Evolutionary conservation across 805 yeast genomes (phyloP).

Genomic region (Cyberlindnera meyerae): DNA sequence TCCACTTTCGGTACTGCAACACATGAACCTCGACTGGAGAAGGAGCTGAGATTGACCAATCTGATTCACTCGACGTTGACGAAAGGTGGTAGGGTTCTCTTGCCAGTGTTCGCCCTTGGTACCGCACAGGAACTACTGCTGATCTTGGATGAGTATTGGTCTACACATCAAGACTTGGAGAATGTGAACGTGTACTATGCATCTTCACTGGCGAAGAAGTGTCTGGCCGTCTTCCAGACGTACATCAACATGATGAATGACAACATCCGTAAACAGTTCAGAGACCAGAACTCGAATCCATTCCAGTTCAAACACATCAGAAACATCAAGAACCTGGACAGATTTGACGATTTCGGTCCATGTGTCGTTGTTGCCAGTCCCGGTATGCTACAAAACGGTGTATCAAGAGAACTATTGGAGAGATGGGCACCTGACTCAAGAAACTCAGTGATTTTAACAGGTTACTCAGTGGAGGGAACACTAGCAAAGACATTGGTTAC

Average conservation of each 20-base stretch:
- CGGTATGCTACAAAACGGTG: constrained; percentile 97
- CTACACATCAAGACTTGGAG: constrained; percentile 73
- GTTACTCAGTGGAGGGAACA: constrained; percentile 98
- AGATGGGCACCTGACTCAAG: constrained; percentile 97
- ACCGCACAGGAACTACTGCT: constrained; percentile 91
- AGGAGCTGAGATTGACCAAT: constrained; percentile 76
- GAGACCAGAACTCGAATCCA: constrained; percentile 81
- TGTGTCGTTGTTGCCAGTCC: constrained; percentile 96
- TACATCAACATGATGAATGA: constrained; percentile 98
- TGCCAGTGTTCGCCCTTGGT: constrained; percentile 96
- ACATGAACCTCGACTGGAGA: constrained; percentile 83
- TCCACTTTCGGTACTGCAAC: constrained; percentile 98
- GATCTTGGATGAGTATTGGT: constrained; percentile 94
- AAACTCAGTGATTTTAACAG: constrained; percentile 83
- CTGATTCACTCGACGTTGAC: constrained; percentile 76
- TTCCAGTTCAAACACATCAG: constrained; percentile 84
- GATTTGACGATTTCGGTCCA: constrained; percentile 90
- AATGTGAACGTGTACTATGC: constrained; percentile 85
- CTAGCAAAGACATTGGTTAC: constrained; percentile 87
- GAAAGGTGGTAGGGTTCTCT: constrained; percentile 85
- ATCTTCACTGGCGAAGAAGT: constrained; percentile 86
- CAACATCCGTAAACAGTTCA: constrained; percentile 65
- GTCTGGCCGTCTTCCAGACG: constrained; percentile 96
- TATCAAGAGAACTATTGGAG: constrained; percentile 84
- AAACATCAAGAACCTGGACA: constrained; percentile 72